A percentile compares a stretch with the other conserved stretches of the same genome.
These are phyloP conservation scores for Guadua angustifolia DNA, from an alignment of 176 grass and related monocot genomes.

Conservation along the genomic window DNA sequence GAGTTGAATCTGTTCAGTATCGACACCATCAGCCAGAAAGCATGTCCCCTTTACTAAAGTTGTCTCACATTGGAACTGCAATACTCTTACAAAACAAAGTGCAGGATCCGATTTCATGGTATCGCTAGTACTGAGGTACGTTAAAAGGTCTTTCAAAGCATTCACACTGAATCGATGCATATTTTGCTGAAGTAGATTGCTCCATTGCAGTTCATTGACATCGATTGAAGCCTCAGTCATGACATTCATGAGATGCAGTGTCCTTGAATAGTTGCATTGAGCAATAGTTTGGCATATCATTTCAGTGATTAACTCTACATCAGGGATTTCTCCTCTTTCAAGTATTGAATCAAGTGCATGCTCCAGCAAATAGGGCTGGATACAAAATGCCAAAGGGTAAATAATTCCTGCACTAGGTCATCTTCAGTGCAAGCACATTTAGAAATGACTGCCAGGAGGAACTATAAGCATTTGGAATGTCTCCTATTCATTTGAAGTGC, in stretches of 20 bases:
- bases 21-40: constrained; percentile 23
- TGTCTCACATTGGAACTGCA: constrained; percentile 40
- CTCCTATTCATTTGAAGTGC: not conserved
- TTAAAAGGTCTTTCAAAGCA: constrained; percentile 32
- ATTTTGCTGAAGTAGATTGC: constrained; percentile 54
- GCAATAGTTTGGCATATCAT: constrained; percentile 51
- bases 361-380: constrained; percentile 54
- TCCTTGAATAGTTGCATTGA: constrained; percentile 37
- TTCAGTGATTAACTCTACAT: constrained; percentile 47
- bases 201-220: constrained; percentile 47
- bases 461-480: not conserved
- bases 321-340: constrained; percentile 53
- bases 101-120: constrained; percentile 17
- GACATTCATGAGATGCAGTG: constrained; percentile 45
- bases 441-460: not conserved
- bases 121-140: constrained; percentile 26
- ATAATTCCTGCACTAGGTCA: constrained; percentile 17
- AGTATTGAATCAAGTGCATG: constrained; percentile 53
- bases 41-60: constrained; percentile 14
- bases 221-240: constrained; percentile 42
- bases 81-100: constrained; percentile 44
- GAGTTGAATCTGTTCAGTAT: constrained; percentile 21
- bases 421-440: not conserved
- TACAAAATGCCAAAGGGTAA: constrained; percentile 29
- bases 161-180: constrained; percentile 36